Evolutionary conservation across 352 stramenopile genomes (phyloP).

Genomic region (Pythium brassicae): DNA sequence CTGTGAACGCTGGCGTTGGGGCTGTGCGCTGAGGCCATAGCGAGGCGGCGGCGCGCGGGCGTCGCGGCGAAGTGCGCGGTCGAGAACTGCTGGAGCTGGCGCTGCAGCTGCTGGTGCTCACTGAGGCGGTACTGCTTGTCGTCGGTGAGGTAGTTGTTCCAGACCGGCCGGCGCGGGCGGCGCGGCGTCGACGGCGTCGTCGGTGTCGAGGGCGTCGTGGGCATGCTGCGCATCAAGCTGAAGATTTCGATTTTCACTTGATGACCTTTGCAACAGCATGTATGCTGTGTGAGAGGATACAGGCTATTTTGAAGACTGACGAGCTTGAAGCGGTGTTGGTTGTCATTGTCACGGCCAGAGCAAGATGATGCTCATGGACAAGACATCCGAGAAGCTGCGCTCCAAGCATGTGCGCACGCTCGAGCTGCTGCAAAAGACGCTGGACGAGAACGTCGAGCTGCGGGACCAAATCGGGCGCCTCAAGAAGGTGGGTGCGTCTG

Average conservation of each 20-base stretch:
- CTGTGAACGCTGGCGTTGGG: background rate
- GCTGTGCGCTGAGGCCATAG: too few relatives aligned
- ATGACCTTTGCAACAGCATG: background rate
- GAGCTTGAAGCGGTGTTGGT: background rate
- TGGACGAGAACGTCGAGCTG: conserved; percentile 74
- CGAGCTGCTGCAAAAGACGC: conserved; percentile 72
- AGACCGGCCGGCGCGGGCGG: conserved; percentile 26
- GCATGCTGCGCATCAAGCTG: background rate
- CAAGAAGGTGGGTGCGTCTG: conserved; percentile 33
- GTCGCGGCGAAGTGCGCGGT: conserved; percentile 23
- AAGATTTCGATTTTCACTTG: background rate
- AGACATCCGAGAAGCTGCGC: conserved; percentile 58
- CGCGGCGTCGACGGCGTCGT: background rate
- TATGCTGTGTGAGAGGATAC: background rate
- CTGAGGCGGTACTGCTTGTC: conserved; percentile 38
- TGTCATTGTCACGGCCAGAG: background rate
- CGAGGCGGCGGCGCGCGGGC: conserved; percentile 7
- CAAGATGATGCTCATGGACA: conserved; percentile 52
- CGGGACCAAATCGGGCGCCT: conserved; percentile 36
- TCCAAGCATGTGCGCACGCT: conserved; percentile 81
- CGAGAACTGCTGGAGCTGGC: conserved; percentile 35
- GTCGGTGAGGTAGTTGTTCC: conserved; percentile 56
- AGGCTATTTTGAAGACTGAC: background rate
- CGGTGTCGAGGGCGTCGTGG: background rate
- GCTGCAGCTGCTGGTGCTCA: conserved; percentile 38